phyloP scores from a whole-genome alignment of 2,329 filamentous ascomycete species.

The Pyrenophora teres region DNA sequence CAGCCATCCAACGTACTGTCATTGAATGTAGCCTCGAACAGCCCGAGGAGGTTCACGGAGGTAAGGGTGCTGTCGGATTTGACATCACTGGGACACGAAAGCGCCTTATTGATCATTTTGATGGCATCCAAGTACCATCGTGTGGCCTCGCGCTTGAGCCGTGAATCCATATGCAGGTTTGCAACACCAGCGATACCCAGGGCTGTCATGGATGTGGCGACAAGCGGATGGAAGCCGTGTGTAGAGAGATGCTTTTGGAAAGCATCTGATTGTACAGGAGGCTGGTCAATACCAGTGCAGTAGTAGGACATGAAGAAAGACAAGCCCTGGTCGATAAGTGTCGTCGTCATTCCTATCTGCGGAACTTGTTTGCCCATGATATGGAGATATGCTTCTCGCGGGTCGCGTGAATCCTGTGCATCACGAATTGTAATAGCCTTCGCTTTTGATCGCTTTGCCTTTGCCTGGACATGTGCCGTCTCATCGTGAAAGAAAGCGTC shows the following conservation, averaged over 20 bases:
- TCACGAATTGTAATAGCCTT: conserved; percentile 38
- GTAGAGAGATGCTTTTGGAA: conserved; percentile 36
- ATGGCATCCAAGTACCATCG: conserved; percentile 41
- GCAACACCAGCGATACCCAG: conserved; percentile 41
- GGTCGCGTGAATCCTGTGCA: conserved; percentile 12
- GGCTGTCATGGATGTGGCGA: conserved; percentile 43
- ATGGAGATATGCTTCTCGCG: background rate
- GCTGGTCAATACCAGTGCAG: conserved; percentile 34
- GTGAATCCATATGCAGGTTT: conserved; percentile 33
- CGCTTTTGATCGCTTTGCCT: conserved; percentile 36
- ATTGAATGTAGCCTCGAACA: conserved; percentile 44
- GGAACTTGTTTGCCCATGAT: conserved; percentile 17
- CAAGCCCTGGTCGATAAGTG: conserved; percentile 40
- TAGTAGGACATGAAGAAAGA: conserved; percentile 41
- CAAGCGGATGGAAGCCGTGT: conserved; percentile 39
- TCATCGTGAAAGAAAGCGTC: conserved; percentile 42
- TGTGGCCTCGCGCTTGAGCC: conserved; percentile 35
- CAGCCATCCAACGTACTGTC: conserved; percentile 37
- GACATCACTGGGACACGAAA: conserved; percentile 31
- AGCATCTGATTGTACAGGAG: conserved; percentile 27
- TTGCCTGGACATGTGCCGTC: conserved; percentile 32
- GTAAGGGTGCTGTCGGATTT: conserved; percentile 41
- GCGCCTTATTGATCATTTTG: conserved; percentile 39
- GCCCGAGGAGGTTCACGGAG: conserved; percentile 30
- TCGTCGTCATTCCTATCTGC: conserved; percentile 19